phyloP scores from a whole-genome alignment of 768 basidiomycete species.

The Mycena alexandri region DNA sequence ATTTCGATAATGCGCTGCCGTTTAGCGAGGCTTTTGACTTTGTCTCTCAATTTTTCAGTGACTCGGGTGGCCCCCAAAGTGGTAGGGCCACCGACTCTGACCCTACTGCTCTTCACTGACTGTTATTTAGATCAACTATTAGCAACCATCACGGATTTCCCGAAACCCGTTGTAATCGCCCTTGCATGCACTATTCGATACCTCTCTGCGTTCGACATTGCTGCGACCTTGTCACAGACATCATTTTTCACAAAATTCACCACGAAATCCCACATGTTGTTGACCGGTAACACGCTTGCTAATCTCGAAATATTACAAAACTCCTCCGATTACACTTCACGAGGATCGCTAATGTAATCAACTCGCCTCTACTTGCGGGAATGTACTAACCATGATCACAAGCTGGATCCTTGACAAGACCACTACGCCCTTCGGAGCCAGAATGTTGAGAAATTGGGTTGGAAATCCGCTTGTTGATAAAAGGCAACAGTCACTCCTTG shows the following conservation, averaged over 20 bases:
- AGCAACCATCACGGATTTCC: conserved; percentile 73
- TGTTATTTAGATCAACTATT: conserved; percentile 66
- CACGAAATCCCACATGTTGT: conserved; percentile 84
- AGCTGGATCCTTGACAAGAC: conserved; percentile 85
- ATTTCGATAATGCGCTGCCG: conserved; percentile 64
- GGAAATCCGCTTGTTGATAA: conserved; percentile 85
- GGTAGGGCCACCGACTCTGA: conserved; percentile 42
- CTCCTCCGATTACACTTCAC: conserved; percentile 80
- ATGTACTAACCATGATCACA: neutral
- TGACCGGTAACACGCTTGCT: conserved; percentile 88
- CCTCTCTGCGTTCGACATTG: conserved; percentile 80
- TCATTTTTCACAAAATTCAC: conserved; percentile 86
- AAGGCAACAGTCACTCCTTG: conserved; percentile 52
- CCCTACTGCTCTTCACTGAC: neutral
- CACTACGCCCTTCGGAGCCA: conserved; percentile 88
- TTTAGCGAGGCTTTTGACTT: conserved; percentile 79
- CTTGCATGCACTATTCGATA: conserved; percentile 81
- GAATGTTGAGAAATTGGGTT: conserved; percentile 88
- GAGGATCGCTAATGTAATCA: conserved; percentile 78
- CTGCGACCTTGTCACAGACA: conserved; percentile 82
- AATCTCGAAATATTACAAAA: conserved; percentile 97
- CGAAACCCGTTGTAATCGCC: conserved; percentile 76
- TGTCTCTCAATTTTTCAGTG: conserved; percentile 71
- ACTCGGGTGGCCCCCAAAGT: conserved; percentile 51
- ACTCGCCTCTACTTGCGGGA: neutral